Percentiles rank a stretch among this genome's conserved stretches.
phyloP scores from a whole-genome alignment of 345 rosid species.

The Excoecaria agallocha region DNA sequence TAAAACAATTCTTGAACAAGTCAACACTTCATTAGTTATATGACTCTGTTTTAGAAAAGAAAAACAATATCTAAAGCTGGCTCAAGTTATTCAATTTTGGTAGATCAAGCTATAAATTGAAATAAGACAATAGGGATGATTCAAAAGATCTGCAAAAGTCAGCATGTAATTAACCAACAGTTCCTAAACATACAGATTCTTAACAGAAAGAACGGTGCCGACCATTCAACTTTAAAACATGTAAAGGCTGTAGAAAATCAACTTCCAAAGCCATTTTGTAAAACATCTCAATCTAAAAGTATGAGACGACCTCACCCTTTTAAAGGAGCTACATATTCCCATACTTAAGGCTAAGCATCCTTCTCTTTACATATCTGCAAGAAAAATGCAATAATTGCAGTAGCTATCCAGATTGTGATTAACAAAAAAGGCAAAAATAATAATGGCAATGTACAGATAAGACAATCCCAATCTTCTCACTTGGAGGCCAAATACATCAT shows the following conservation, averaged over 20 bases:
- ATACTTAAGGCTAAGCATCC: slow-evolving; percentile 59
- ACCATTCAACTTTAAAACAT: background rate
- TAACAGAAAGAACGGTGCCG: background rate
- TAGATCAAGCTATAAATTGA: background rate
- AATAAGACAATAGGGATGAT: background rate
- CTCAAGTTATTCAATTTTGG: background rate
- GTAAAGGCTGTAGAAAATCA: background rate
- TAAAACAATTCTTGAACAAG: background rate
- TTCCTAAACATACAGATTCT: background rate
- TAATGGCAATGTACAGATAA: background rate
- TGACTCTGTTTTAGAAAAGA: background rate
- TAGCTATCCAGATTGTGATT: background rate
- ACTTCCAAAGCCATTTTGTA: background rate
- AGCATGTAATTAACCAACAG: background rate
- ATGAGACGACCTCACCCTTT: slow-evolving; percentile 56
- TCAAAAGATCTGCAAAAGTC: background rate
- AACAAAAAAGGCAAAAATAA: background rate
- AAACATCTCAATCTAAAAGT: background rate
- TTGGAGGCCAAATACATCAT: slow-evolving; percentile 71
- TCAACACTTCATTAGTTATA: slow-evolving; percentile 7
- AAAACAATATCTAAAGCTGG: background rate
- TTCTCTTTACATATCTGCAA: slow-evolving; percentile 81
- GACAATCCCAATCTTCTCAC: slow-evolving; percentile 35
- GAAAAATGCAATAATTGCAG: background rate
- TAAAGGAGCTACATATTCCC: slow-evolving; percentile 78